Base-by-base conservation (phyloP, 441 rosid species). In the Pelargonium hybrid region DNA sequence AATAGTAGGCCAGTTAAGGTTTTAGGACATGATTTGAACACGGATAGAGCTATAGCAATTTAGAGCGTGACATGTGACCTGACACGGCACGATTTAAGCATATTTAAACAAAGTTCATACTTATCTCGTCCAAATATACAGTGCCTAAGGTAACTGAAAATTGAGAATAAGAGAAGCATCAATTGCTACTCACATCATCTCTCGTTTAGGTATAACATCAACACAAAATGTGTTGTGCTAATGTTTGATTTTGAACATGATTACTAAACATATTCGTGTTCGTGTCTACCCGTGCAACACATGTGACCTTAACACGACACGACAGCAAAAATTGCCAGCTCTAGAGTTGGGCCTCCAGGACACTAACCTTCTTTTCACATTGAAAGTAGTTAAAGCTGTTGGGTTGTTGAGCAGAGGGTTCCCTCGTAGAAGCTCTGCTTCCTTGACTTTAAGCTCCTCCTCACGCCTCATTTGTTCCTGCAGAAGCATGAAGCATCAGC, bases 401-500 rank as follows among this genome's bases (percentile, higher is more conserved):
- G 96, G 84, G 76, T 88, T 76, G 34, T 92, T 94, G 39, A 94
- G 78, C 80, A 94, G 71, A 52, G 99, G 99, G 74, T 94, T 94
- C 76, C 98, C 99, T 70, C 83, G 82, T 14, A 94, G 97, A 80
- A 92, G 97, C 83, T 90, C 96, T 67, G 90, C 96, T 80, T 94
- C 97, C 82, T 92, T 90, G 43, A 57, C 90, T 75, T 89, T 89
- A 50, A 90, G 87, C 83, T 92, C 96, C 78, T 94, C 98, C 69
- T 87, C 91, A 73, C 83, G 87, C 83, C 79, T 76, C 82, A 74
- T 75, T 70, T 85, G 86, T 73, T 92, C 97, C 99, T 94, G 86
- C 68, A 74, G 62, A 71, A 70, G 39, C 65, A 77, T 20, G 18
- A 41, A 14, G 25, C 26, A 71, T 45, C 7, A 21, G 56, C 29